These are phyloP conservation scores for Ophiobolus disseminans DNA, from an alignment of 2,329 filamentous ascomycete species.

Conservation along the genomic window DNA sequence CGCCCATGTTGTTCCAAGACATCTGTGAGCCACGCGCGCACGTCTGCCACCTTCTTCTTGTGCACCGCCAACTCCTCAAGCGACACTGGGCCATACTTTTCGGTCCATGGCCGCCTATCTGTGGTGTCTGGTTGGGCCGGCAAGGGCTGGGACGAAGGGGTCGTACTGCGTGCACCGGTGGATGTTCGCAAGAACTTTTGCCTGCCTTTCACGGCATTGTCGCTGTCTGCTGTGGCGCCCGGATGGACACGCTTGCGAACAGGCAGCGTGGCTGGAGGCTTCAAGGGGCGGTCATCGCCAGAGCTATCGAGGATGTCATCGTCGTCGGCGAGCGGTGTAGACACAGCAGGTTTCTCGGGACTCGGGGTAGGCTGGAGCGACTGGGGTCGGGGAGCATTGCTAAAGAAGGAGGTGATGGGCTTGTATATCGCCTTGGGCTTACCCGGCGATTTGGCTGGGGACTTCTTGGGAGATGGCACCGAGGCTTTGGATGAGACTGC, in stretches of 20 bases:
- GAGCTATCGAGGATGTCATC: constrained; percentile 50
- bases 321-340: constrained; percentile 34
- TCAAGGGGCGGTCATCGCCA: constrained; percentile 33
- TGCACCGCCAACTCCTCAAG: constrained; percentile 90
- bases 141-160: constrained; percentile 40
- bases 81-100: constrained; percentile 77
- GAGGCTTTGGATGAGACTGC: constrained; percentile 30
- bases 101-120: constrained; percentile 82
- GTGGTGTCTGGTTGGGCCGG: constrained; percentile 41
- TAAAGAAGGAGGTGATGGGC: constrained; percentile 59
- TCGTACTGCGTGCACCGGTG: constrained; percentile 39
- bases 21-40: constrained; percentile 80
- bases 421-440: constrained; percentile 50
- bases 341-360: constrained; percentile 47
- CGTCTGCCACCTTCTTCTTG: constrained; percentile 90
- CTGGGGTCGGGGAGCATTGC: constrained; percentile 51
- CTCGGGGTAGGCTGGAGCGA: constrained; percentile 49
- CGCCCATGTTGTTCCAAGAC: constrained; percentile 67
- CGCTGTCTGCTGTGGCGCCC: constrained; percentile 22
- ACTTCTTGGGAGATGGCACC: constrained; percentile 27
- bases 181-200: constrained; percentile 56
- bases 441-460: constrained; percentile 41
- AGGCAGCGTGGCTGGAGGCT: constrained; percentile 32
- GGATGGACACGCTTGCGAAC: constrained; percentile 39
- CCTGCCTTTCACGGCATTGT: constrained; percentile 36